These are phyloP conservation scores for Rosa rugosa DNA, from an alignment of 306 rosid species.

Conservation along the genomic window DNA sequence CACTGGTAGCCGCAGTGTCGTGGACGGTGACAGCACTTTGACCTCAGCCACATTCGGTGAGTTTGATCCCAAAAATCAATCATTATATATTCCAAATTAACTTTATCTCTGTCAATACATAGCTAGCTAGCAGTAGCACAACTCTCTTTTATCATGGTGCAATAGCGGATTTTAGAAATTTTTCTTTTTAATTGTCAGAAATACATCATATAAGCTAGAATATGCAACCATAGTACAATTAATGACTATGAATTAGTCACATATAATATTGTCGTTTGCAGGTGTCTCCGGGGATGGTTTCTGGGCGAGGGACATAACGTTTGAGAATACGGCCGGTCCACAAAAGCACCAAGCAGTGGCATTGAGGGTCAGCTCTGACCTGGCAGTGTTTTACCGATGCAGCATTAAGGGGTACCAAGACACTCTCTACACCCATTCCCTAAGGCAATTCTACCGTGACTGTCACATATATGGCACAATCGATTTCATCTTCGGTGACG, in stretches of 20 bases:
- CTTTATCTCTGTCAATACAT: background rate
- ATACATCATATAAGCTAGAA: too few species aligned
- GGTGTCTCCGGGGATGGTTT: conserved; percentile 77
- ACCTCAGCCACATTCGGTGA: conserved; percentile 70
- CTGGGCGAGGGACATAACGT: conserved; percentile 70
- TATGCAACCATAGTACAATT: background rate
- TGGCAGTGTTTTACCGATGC: conserved; percentile 51
- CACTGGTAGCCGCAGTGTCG: conserved; percentile 41
- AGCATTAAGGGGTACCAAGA: conserved; percentile 66
- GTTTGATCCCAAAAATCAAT: background rate
- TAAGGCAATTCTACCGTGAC: conserved; percentile 68
- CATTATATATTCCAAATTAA: too few species aligned
- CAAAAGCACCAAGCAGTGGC: conserved; percentile 70
- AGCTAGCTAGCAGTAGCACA: background rate
- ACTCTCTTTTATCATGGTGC: background rate
- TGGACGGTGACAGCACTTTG: conserved; percentile 43
- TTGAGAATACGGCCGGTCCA: conserved; percentile 75
- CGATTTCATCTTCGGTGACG: conserved; percentile 52
- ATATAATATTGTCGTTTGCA: conserved; percentile 5
- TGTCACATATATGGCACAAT: conserved; percentile 56
- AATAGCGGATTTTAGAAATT: too few species aligned
- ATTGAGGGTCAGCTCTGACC: conserved; percentile 52
- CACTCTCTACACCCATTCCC: conserved; percentile 56
- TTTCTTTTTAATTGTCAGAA: too few species aligned
- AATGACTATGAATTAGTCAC: background rate